Evolutionary conservation across 768 basidiomycete species (phyloP).

Genomic region (Tulasnella sp.): DNA sequence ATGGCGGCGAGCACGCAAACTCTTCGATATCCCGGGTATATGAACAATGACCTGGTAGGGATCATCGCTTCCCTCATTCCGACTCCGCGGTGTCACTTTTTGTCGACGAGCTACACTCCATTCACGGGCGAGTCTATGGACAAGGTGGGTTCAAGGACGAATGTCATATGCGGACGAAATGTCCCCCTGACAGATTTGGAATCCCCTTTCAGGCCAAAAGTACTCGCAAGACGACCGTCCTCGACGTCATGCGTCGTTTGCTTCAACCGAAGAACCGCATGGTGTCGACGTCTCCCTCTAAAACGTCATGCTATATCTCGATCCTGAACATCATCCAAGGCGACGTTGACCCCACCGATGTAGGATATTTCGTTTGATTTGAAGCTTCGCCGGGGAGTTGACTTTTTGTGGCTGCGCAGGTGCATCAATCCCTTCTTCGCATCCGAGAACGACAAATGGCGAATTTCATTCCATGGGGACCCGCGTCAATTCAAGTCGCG

Average conservation of each 20-base stretch:
- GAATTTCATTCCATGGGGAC: conserved; percentile 99
- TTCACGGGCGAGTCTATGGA: conserved; percentile 96
- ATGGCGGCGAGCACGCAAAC: conserved; percentile 95
- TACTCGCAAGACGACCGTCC: conserved; percentile 89
- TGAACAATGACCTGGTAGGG: conserved; percentile 98
- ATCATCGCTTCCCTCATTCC: conserved; percentile 95
- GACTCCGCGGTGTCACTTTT: conserved; percentile 93
- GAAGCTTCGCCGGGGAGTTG: not conserved
- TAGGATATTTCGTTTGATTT: conserved; percentile 23
- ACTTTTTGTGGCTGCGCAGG: conserved; percentile 42
- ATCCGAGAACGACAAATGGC: conserved; percentile 95
- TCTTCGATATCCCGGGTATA: conserved; percentile 92
- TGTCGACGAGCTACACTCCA: conserved; percentile 98
- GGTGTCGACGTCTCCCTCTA: conserved; percentile 88
- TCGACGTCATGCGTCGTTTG: conserved; percentile 96
- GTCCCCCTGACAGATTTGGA: not conserved
- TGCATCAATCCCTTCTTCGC: conserved; percentile 92
- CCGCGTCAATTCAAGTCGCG: conserved; percentile 95
- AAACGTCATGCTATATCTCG: conserved; percentile 91
- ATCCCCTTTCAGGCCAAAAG: conserved; percentile 86
- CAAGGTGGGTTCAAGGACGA: conserved; percentile 44
- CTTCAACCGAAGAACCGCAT: conserved; percentile 98
- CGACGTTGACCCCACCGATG: conserved; percentile 96
- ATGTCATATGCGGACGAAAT: not conserved
- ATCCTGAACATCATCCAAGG: conserved; percentile 98